Evolutionary conservation across 2,329 filamentous ascomycete species (phyloP), one percentile per base, ranked within the genome.

Genomic region (Colletotrichum simmondsii): DNA sequence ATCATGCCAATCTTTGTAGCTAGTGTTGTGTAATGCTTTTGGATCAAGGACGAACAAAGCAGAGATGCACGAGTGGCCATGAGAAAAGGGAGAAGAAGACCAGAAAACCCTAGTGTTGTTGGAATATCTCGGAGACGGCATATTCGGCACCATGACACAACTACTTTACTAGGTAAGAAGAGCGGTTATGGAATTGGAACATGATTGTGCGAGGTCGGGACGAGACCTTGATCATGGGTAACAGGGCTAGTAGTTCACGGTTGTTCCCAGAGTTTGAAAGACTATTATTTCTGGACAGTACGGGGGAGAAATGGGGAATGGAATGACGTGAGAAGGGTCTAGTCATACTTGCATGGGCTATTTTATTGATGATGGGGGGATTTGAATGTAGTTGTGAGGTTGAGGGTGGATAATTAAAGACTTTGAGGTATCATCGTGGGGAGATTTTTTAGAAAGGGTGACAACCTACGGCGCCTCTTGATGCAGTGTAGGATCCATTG

Each of bases 71-170:
- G 71, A 30, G 54, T 65, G 71, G 71, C 26, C 37, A 56, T 42
- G 60, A 65, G 7, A 24, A 19, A 70, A 73, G 71, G 71, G 66
- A 73, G 71, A 57, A 4, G 30, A 57, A 26, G 59, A 57, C 56
- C 60, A 59, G 60, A 32, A 68, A 32, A 37, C 71, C 60, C 61
- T 71, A 73, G 67, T 16, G 49, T 71, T 19, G 49, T 54, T 52
- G 49, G 54, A 37, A 61, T 49, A 26, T 42, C 60, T 56, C 26
- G 28, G 11, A 11, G 54, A 60, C 49, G 60, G 60, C 12, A 71
- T 22, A 24, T 49, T 24, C 53, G 49, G 59, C 66, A 65, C 53
- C 28, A 58, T n/a, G n/a, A 19, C 32, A n/a, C 49, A 35, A 35
- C 32, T 35, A 35, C 32, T 5, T 12, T 1, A 35, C 37, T 4